Conservation (phyloP, 225 moss, liverwort and hornwort genomes). For the Marchantia polymorpha region DNA sequence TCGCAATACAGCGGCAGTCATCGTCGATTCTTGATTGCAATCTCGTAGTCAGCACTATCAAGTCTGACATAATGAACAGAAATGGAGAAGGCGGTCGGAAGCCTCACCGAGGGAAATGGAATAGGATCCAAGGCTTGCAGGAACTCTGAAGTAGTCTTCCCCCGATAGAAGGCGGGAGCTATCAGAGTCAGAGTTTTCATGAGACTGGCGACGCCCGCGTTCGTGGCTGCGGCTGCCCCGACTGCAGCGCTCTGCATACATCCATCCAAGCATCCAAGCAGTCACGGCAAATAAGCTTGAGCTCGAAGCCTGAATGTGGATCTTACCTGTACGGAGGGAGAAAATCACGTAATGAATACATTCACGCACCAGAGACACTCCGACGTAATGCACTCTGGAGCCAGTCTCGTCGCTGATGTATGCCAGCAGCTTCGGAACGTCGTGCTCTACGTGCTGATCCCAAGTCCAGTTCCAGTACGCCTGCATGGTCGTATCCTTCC, state of each 20-base stretch:
- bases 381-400: conserved; percentile 53
- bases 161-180: conserved; percentile 33
- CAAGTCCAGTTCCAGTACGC: conserved; percentile 79
- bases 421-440: conserved; percentile 48
- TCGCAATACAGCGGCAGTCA: no score
- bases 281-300: no score
- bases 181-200: conserved; percentile 35
- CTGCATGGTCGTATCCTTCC: conserved; percentile 33
- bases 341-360: no score
- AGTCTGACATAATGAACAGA: not conserved
- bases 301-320: no score
- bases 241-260: conserved; percentile 36
- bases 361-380: conserved; percentile 57
- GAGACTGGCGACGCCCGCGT: not conserved
- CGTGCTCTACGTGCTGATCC: conserved; percentile 62
- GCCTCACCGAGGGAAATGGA: not conserved
- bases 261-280: no score
- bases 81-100: no score
- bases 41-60: no score
- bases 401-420: conserved; percentile 34
- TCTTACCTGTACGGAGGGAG: no score
- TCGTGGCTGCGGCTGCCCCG: conserved; percentile 36
- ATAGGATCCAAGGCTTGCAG: conserved; percentile 23
- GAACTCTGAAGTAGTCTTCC: conserved; percentile 11
- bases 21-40: no score